These are phyloP conservation scores for Erodium moschatum DNA, from an alignment of 441 rosid genomes.

Conservation along the genomic window DNA sequence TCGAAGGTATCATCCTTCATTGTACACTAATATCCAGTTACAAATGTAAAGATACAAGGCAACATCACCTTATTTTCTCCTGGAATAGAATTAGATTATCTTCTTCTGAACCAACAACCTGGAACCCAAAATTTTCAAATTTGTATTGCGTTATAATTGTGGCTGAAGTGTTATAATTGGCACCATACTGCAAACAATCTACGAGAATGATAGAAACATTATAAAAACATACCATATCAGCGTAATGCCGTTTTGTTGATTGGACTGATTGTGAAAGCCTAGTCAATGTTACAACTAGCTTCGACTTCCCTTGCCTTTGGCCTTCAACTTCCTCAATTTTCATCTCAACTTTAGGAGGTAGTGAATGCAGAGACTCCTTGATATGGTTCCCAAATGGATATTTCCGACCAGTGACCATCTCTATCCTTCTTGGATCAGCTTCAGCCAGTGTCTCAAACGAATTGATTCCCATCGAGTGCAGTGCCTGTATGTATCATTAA, in stretches of 20 bases:
- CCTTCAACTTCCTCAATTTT: conserved; percentile 51
- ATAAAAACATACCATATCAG: conserved; percentile 60
- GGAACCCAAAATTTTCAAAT: conserved; percentile 23
- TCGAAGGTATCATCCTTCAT: conserved; percentile 3
- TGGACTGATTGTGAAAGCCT: conserved; percentile 56
- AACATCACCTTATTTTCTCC: conserved; percentile 78
- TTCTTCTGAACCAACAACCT: conserved; percentile 91
- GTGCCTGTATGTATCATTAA: conserved; percentile 45
- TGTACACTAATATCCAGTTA: conserved; percentile 5
- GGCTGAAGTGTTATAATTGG: neutral
- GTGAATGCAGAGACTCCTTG: conserved; percentile 71
- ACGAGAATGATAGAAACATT: conserved; percentile 3
- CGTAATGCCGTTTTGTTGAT: conserved; percentile 67
- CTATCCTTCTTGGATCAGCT: conserved; percentile 94
- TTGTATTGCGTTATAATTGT: conserved; percentile 11
- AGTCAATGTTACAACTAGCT: conserved; percentile 54
- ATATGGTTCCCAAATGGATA: conserved; percentile 95
- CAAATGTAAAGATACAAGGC: conserved; percentile 15
- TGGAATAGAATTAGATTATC: conserved; percentile 73
- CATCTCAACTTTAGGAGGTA: conserved; percentile 78
- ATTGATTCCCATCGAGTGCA: conserved; percentile 75
- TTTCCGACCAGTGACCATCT: conserved; percentile 84
- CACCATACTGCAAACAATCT: conserved; percentile 6
- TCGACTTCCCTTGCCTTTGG: conserved; percentile 52
- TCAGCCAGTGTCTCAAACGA: conserved; percentile 78